A percentile compares a stretch with the other conserved stretches of the same genome.
Evolutionary conservation across 1,139 yeast genomes (phyloP).

Genomic region (Candida sanyaensis): DNA sequence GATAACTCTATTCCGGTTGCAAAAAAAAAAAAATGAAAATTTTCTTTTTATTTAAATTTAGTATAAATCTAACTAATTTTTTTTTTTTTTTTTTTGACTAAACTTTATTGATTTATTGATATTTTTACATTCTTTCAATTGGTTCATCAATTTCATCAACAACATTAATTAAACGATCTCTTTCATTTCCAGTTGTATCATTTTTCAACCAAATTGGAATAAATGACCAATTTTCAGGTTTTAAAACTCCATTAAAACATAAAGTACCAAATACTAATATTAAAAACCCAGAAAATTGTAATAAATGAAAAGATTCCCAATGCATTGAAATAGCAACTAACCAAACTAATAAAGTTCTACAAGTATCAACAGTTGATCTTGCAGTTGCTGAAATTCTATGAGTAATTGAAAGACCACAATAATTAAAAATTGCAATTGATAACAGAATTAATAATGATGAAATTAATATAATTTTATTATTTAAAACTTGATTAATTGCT

Average conservation of each 20-base stretch:
- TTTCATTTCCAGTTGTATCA: slow-evolving; percentile 4
- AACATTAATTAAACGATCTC: slow-evolving; percentile 29
- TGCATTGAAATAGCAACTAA: slow-evolving; percentile 69
- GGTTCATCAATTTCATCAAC: slow-evolving; percentile 31
- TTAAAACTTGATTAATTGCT: slow-evolving; percentile 53
- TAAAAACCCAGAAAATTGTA: slow-evolving; percentile 67
- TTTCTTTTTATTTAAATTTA: too few relatives aligned
- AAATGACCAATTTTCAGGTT: slow-evolving; percentile 46
- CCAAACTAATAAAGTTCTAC: slow-evolving; percentile 80
- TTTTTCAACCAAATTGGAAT: slow-evolving; percentile 47
- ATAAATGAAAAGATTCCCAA: slow-evolving; percentile 68
- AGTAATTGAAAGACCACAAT: slow-evolving; percentile 73
- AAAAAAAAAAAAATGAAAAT: too few relatives aligned
- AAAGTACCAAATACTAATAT: slow-evolving; percentile 72
- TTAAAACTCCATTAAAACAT: slow-evolving; percentile 69
- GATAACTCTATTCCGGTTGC: too few relatives aligned
- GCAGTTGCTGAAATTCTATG: slow-evolving; percentile 71
- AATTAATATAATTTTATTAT: slow-evolving; percentile 40
- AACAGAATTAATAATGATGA: slow-evolving; percentile 69
- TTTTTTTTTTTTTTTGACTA: too few relatives aligned
- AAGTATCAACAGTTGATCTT: slow-evolving; percentile 77
- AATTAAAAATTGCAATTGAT: slow-evolving; percentile 73
- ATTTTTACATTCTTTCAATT: slow-evolving; percentile 12
- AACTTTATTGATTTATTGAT: too few relatives aligned
- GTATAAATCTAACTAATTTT: too few relatives aligned